Evolutionary conservation across 2,329 filamentous ascomycete species (phyloP), one percentile per base, ranked within the genome.

Genomic region (Phaeosphaeria sp.): DNA sequence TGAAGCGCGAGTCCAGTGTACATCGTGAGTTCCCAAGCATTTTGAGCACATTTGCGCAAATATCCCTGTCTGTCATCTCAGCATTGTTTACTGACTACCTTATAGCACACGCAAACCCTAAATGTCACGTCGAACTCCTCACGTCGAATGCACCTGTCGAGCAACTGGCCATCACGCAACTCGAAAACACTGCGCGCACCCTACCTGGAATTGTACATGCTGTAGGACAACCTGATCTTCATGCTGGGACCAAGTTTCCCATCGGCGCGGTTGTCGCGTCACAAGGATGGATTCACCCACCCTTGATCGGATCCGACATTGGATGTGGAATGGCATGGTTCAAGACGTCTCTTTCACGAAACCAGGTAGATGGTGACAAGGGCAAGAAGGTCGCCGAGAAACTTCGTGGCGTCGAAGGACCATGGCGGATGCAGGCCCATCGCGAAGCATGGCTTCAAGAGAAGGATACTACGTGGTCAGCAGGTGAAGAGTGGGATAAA

Each of bases 281-380:
- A 0, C 60, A 66, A 30, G 64, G 60, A 56, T 78, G 74, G 66
- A 72, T 78, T 18, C 74, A 78, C 51, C 76, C 75, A 17, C 74
- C 72, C 17, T 61, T 79, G 11, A 78, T 78, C 9, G 76, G 77
- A 2, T 62, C 72, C 5, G 75, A 79, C 44, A 78, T 79, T 49
- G 77, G 75, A 0, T 79, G 76, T 55, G 77, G 76, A 0, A 79
- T 78, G 75, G 67, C 74, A 7, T 78, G 74, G 73, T 78, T 76
- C 53, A 71, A 66, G 56, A 76, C 76, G 13, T 65, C 51, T 6
- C 61, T 78, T 4, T 59, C 67, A 17, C 44, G 68, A 33, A 60
- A 51, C n/a, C 70, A 75, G 33, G 67, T 78, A 5, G 74, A 76
- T 27, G 69, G 73, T 6, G 67, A 74, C 47, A 74, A 71, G 36